A percentile compares a stretch with the other conserved stretches of the same genome.
Evolutionary conservation across 1,139 yeast species (phyloP).

Genomic region (Geotrichum cucujoidarum): DNA sequence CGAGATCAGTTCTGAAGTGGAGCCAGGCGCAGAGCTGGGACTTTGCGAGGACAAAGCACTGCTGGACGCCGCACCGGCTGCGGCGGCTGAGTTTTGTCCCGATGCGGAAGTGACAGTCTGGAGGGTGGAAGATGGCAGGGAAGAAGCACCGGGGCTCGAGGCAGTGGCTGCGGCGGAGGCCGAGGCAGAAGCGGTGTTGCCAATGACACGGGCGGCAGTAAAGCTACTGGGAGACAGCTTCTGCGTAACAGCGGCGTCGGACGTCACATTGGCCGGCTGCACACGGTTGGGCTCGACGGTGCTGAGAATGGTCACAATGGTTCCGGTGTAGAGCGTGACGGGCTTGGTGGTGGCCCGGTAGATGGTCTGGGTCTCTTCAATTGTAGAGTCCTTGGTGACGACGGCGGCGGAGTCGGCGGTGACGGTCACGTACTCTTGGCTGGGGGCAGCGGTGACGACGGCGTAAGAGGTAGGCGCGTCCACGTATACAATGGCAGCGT

Average conservation of each 20-base stretch:
- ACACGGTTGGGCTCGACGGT: slow-evolving; percentile 33
- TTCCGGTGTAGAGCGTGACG: slow-evolving; percentile 28
- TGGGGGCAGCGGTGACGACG: slow-evolving; percentile 24
- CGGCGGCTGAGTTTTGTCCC: slow-evolving; percentile 16
- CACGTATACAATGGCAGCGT: slow-evolving; percentile 24
- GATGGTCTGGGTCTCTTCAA: slow-evolving; percentile 30
- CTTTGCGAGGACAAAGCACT: no score
- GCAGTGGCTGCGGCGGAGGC: slow-evolving; percentile 9
- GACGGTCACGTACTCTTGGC: slow-evolving; percentile 25
- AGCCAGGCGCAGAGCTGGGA: no score
- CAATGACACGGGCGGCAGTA: slow-evolving; percentile 11
- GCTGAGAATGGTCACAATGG: slow-evolving; percentile 30
- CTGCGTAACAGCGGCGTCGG: slow-evolving; percentile 27
- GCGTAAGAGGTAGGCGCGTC: slow-evolving; percentile 20
- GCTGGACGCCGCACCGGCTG: slow-evolving; percentile 14
- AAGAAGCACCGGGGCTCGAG: slow-evolving; percentile 3
- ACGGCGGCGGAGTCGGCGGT: slow-evolving; percentile 22
- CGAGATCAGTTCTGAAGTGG: no score
- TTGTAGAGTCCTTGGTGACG: slow-evolving; percentile 30
- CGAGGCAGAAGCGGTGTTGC: slow-evolving; percentile 5
- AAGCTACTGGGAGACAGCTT: slow-evolving; percentile 29
- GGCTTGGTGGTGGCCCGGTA: slow-evolving; percentile 31
- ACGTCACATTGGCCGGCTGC: slow-evolving; percentile 20
- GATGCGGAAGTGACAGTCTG: background rate
- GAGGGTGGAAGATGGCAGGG: background rate